Base-by-base conservation (phyloP, 371 early-diverging fungal species). In the Lichtheimia hyalospora region DNA sequence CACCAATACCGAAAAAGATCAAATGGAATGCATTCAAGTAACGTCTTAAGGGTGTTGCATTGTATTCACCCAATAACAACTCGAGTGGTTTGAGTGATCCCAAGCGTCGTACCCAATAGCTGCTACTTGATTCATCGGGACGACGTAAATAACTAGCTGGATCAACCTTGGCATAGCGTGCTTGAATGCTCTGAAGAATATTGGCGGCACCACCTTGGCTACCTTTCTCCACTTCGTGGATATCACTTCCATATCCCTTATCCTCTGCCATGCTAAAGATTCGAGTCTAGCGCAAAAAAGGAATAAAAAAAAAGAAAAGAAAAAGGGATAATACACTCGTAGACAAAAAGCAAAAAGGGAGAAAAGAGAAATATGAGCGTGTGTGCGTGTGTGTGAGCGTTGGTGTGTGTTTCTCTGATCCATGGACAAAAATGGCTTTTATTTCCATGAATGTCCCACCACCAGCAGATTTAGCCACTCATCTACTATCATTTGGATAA, bases 1-100 rank as follows among this genome's bases (percentile, higher is more conserved):
- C 86, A 61, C 92, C 93, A 58, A 84, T 81, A 59, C 85, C 85
- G 15, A 85, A 71, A 68, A 79, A 79, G 16, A 79, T 62, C 23
- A 85, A 68, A 50, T 83, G 82, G 50, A 71, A 54, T 5, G 74
- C 62, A 3, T 60, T 73, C 10, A 85, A 71, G 1, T 78, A 66
- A 43, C 81, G 79, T 5, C 67, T 70, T 49, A 85, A 69, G 53
- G 70, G 72, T 54, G 81, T 62, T 5, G 62, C 24, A 53, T 81
- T 74, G 13, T 76, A 73, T 52, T 81, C 82, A 20, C 70, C 70
- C 52, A 67, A 69, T 5, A 77, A 59, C 49, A 75, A 68, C 54
- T 85, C 85, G 16, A 83, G 70, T 2, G 83, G 78, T 58, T 83
- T 82, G 48, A 77, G 75, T 3, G 75, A 70, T 55, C 72, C 58